A percentile compares a stretch with the other conserved stretches of the same genome.
phyloP scores from a whole-genome alignment of 2,329 filamentous ascomycete genomes.

The Cladorrhinum sp. region DNA sequence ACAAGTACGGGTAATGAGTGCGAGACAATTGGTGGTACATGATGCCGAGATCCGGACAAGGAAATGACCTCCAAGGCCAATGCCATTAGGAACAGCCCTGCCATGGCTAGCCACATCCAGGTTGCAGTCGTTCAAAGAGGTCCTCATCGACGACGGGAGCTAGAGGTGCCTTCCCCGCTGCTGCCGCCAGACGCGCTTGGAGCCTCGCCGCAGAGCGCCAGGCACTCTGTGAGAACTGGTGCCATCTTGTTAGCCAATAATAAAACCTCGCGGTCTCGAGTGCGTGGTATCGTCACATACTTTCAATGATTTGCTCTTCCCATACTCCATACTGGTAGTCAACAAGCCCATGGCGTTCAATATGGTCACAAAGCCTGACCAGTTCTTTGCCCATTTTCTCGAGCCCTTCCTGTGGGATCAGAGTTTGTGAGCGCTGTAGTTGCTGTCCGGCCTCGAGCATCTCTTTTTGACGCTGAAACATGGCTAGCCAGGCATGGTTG shows the following conservation, averaged over 20 bases:
- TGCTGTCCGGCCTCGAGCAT: conserved; percentile 60
- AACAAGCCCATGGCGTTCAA: conserved; percentile 89
- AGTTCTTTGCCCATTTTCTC: conserved; percentile 80
- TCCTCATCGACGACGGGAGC: conserved; percentile 19
- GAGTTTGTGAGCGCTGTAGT: conserved; percentile 54
- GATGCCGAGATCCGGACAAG: not conserved
- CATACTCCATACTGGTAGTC: conserved; percentile 97
- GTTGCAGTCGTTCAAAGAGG: not conserved
- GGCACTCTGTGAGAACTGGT: conserved; percentile 36
- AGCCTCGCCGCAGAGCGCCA: conserved; percentile 47
- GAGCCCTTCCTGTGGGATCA: conserved; percentile 67
- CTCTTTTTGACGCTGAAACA: conserved; percentile 81
- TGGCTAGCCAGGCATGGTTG: conserved; percentile 84
- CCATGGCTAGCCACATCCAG: not conserved
- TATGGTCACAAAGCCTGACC: conserved; percentile 75
- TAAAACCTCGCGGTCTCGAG: not conserved
- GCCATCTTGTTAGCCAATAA: conserved; percentile 1
- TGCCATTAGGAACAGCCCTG: not conserved
- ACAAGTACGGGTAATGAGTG: not conserved
- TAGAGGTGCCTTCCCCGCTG: conserved; percentile 21
- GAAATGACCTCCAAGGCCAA: not conserved
- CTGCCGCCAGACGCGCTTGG: conserved; percentile 36
- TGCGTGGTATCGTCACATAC: conserved; percentile 52
- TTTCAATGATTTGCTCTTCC: conserved; percentile 84
- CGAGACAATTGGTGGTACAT: conserved; percentile 5